Percentiles rank a stretch among this genome's conserved stretches.
Conservation (phyloP, 2,329 filamentous ascomycete genomes). For the Hymenoscyphus albidus region DNA sequence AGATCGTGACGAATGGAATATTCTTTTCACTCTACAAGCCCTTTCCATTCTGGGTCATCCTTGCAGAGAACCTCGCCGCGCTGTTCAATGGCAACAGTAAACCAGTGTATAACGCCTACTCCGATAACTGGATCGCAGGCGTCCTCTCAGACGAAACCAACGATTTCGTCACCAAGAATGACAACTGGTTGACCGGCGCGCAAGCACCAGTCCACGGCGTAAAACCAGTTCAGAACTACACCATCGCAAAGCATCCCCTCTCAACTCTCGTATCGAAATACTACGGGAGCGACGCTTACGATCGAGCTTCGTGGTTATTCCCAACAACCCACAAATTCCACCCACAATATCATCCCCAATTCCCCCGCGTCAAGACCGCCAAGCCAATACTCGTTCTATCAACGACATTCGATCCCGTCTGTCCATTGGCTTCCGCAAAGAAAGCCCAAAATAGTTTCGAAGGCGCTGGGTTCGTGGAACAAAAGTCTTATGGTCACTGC, state of each 20-base stretch:
- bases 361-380: constrained; percentile 21
- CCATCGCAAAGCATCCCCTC: not conserved
- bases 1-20: constrained; percentile 33
- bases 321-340: constrained; percentile 19
- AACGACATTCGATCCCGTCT: constrained; percentile 28
- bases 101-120: constrained; percentile 34
- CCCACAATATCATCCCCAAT: constrained; percentile 20
- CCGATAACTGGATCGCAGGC: constrained; percentile 15
- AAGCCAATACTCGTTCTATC: constrained; percentile 27
- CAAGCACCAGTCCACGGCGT: constrained; percentile 18
- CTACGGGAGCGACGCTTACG: constrained; percentile 16
- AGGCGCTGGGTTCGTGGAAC: constrained; percentile 26
- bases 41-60: constrained; percentile 11
- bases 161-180: constrained; percentile 16
- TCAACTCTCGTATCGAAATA: constrained; percentile 11
- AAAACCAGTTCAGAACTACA: constrained; percentile 16
- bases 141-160: constrained; percentile 18
- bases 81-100: constrained; percentile 19
- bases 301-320: constrained; percentile 17
- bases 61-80: constrained; percentile 19
- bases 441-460: constrained; percentile 27
- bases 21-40: constrained; percentile 42
- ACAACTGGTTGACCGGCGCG: constrained; percentile 15
- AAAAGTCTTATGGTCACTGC: constrained; percentile 28
- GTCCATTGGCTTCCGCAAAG: constrained; percentile 23